Evolutionary conservation across 495 filamentous ascomycete genomes (phyloP).

Genomic region (Podospora conica): DNA sequence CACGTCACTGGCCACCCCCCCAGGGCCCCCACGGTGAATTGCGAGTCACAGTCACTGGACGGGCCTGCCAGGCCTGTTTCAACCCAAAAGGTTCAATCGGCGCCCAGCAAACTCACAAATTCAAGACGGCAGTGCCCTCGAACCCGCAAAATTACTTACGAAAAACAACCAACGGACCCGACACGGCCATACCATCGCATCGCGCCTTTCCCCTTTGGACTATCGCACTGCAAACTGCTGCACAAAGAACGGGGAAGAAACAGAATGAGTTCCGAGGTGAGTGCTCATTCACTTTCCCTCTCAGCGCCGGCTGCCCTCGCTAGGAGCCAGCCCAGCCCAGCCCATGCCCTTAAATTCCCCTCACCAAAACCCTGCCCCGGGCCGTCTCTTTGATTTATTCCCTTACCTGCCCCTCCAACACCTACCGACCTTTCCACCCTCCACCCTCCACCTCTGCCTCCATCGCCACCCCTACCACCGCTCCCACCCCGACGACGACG

Average conservation of each 20-base stretch:
- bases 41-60: neutral
- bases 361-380: slow-evolving; percentile 7
- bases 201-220: neutral
- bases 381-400: slow-evolving; percentile 2
- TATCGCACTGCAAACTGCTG: slow-evolving; percentile 1
- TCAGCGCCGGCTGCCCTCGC: neutral
- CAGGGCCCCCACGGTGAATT: neutral
- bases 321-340: too few species aligned
- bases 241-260: slow-evolving; percentile 10
- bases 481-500: neutral
- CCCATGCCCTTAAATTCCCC: slow-evolving; percentile 8
- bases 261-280: slow-evolving; percentile 33
- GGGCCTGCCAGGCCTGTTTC: too few species aligned
- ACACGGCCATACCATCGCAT: neutral
- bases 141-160: neutral
- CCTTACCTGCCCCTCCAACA: slow-evolving; percentile 21
- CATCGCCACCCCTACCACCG: neutral
- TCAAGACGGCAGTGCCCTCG: neutral
- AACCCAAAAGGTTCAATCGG: slow-evolving; percentile 1
- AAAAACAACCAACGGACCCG: neutral
- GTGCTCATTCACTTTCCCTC: slow-evolving; percentile 16
- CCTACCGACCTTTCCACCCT: neutral
- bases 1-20: slow-evolving; percentile 26
- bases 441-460: neutral
- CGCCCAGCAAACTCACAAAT: slow-evolving; percentile 4